Conservation (phyloP, 768 basidiomycete species). For the Lactarius vividus region DNA sequence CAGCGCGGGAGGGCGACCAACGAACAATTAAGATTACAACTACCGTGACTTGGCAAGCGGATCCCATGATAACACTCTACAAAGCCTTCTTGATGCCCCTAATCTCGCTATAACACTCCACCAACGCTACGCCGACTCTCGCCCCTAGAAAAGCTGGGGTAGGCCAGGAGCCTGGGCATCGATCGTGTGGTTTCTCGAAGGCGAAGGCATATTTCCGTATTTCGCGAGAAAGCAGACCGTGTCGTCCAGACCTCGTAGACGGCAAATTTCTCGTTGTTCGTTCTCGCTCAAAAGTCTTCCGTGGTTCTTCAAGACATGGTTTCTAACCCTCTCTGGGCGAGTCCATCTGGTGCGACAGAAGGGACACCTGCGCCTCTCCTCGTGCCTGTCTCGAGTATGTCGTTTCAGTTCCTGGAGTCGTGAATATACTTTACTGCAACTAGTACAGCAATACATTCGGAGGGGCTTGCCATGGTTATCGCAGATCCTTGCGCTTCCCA, state of each 20-base stretch:
- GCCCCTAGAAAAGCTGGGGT: background rate
- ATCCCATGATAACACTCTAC: background rate
- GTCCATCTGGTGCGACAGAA: constrained; percentile 7
- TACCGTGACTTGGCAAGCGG: background rate
- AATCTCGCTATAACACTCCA: background rate
- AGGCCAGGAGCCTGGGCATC: background rate
- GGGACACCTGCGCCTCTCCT: background rate
- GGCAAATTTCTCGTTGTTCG: background rate
- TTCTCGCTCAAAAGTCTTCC: background rate
- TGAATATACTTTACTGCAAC: background rate
- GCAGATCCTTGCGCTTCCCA: background rate
- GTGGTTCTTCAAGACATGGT: background rate
- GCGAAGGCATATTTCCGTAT: background rate
- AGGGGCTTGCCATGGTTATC: no score
- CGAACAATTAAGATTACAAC: background rate
- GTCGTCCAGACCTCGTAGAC: background rate
- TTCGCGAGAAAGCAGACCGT: constrained; percentile 5
- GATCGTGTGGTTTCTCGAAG: background rate
- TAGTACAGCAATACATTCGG: background rate
- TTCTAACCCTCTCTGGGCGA: background rate
- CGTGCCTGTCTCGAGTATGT: constrained; percentile 5
- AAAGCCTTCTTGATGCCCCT: background rate
- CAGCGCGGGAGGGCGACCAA: background rate
- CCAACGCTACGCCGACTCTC: background rate
- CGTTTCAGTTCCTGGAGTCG: constrained; percentile 4